phyloP scores from a whole-genome alignment of 2,329 filamentous ascomycete genomes.

The Claviceps purpurea region DNA sequence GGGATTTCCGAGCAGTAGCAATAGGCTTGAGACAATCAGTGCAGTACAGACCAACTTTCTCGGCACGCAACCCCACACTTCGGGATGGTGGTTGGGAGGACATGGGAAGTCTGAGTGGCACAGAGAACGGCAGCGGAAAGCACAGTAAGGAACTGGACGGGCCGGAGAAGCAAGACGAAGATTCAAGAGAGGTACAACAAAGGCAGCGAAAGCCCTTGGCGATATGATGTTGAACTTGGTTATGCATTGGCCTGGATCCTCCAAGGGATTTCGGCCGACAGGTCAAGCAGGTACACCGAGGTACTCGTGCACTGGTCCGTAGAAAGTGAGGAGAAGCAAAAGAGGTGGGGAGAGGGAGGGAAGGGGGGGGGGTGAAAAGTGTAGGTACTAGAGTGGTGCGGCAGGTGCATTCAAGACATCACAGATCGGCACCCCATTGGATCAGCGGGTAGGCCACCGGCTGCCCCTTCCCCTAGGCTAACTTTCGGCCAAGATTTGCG shows the following conservation, averaged over 20 bases:
- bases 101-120: background rate
- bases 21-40: background rate
- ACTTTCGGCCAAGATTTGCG: constrained; percentile 4
- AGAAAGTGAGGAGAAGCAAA: background rate
- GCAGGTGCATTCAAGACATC: background rate
- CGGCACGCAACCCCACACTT: constrained; percentile 2
- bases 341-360: too few species aligned
- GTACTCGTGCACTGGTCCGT: background rate
- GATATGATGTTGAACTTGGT: background rate
- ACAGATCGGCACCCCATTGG: constrained; percentile 2
- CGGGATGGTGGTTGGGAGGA: background rate
- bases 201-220: background rate
- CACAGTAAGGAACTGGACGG: background rate
- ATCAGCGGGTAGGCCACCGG: constrained; percentile 1
- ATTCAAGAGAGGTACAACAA: background rate
- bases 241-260: background rate
- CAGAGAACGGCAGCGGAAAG: background rate
- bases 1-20: background rate
- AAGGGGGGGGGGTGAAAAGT: background rate
- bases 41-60: background rate
- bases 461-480: background rate
- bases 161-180: background rate
- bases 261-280: constrained; percentile 5
- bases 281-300: background rate
- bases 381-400: background rate